Percentiles rank a stretch among this genome's conserved stretches.
Conservation (phyloP, 805 yeast genomes). For the Candida dendrica region DNA sequence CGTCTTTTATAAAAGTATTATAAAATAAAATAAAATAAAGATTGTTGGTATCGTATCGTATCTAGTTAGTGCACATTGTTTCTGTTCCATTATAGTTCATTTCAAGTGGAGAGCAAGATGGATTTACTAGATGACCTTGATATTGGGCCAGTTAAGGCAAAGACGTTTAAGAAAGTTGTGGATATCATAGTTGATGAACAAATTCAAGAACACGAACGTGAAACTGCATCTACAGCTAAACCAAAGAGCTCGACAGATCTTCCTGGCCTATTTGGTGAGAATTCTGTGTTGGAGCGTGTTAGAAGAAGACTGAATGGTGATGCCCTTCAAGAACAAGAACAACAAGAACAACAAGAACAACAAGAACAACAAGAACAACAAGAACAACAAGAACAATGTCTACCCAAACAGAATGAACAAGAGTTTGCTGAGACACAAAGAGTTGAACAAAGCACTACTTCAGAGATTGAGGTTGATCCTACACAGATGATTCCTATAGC, state of each 20-base stretch:
- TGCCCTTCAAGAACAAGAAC: neutral
- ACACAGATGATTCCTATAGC: neutral
- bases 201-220: neutral
- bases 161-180: conserved; percentile 15
- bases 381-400: too few species aligned
- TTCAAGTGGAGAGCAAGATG: conserved; percentile 5
- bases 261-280: neutral
- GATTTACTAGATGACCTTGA: conserved; percentile 17
- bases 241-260: neutral
- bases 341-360: too few species aligned
- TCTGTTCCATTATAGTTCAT: too few species aligned
- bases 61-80: too few species aligned
- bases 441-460: neutral
- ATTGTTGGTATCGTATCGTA: too few species aligned
- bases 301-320: conserved; percentile 6
- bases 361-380: neutral
- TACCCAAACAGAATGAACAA: neutral
- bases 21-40: too few species aligned
- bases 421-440: neutral
- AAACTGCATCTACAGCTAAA: neutral
- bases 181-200: conserved; percentile 2
- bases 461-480: neutral
- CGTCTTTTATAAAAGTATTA: too few species aligned
- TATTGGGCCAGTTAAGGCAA: conserved; percentile 7
- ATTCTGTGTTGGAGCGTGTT: conserved; percentile 1